Conservation (phyloP, 768 basidiomycete species). For the Xerocomellus dryophilus region DNA sequence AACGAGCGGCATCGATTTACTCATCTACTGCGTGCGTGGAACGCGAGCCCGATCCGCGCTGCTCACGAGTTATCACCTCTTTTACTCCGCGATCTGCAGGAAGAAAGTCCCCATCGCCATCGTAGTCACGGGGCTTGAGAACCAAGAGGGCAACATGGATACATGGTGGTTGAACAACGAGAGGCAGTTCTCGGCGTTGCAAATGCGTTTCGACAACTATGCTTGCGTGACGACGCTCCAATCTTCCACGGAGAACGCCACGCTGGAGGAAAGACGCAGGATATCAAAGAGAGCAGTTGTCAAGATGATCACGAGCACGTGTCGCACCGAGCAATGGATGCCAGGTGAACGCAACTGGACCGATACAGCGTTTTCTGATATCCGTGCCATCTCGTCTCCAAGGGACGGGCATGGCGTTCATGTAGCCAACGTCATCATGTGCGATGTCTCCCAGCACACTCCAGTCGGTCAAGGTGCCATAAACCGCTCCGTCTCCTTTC, state of each 20-base stretch:
- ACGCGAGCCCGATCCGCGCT: conserved; percentile 17
- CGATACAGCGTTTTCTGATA: conserved; percentile 20
- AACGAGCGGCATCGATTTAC: conserved; percentile 17
- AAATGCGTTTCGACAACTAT: conserved; percentile 34
- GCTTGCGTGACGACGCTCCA: conserved; percentile 40
- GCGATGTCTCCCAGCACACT: conserved; percentile 13
- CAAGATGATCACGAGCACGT: conserved; percentile 20
- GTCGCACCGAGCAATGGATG: conserved; percentile 24
- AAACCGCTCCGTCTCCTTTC: conserved; percentile 17
- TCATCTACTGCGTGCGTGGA: conserved; percentile 31
- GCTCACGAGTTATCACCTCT: conserved; percentile 37
- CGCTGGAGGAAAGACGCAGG: conserved; percentile 13
- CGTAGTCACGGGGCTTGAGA: conserved; percentile 40
- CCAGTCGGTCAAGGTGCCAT: not conserved
- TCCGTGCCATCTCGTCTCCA: conserved; percentile 18
- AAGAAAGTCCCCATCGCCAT: conserved; percentile 38
- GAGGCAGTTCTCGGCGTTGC: conserved; percentile 24
- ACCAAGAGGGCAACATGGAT: conserved; percentile 29
- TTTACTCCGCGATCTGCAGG: conserved; percentile 39
- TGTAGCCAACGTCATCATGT: conserved; percentile 23
- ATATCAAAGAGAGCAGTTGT: conserved; percentile 22
- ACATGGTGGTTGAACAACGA: conserved; percentile 31
- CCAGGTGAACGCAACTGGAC: conserved; percentile 23
- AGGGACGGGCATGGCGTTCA: not conserved
- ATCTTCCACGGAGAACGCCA: conserved; percentile 5